Evolutionary conservation across 139 green algal species (phyloP).

Genomic region (Diplosphaera chodatii): DNA sequence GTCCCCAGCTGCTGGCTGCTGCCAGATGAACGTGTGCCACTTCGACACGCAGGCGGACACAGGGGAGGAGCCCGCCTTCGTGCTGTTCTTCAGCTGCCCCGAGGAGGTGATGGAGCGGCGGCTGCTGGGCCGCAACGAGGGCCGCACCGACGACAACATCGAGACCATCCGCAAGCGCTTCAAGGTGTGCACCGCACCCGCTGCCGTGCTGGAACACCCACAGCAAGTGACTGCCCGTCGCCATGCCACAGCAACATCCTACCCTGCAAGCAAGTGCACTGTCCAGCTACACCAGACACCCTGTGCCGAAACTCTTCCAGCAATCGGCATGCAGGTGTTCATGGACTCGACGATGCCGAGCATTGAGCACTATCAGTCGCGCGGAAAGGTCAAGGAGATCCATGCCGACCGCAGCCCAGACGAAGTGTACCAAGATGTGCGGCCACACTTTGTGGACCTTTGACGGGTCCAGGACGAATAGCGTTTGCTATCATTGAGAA

Average conservation of each 20-base stretch:
- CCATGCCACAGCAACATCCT: too few relatives aligned
- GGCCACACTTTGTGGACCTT: conserved; percentile 15
- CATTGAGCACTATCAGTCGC: conserved; percentile 65
- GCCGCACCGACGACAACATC: conserved; percentile 92
- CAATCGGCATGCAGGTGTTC: conserved; percentile 61
- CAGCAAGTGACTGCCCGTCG: too few relatives aligned
- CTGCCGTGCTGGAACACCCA: too few relatives aligned
- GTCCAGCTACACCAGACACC: too few relatives aligned
- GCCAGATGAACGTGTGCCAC: too few relatives aligned
- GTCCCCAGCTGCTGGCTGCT: too few relatives aligned
- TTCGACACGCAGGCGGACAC: too few relatives aligned
- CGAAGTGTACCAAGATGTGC: conserved; percentile 58
- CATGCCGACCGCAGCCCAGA: conserved; percentile 46
- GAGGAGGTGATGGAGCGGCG: conserved; percentile 84
- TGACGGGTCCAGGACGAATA: background rate
- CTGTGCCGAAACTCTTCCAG: too few relatives aligned
- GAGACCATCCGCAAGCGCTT: conserved; percentile 96
- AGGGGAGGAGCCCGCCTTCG: conserved; percentile 70
- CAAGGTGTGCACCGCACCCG: conserved; percentile 31
- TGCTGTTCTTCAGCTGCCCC: conserved; percentile 94
- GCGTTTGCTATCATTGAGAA: too few relatives aligned
- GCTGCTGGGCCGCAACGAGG: conserved; percentile 81
- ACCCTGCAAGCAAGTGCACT: too few relatives aligned
- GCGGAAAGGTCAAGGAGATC: conserved; percentile 63
- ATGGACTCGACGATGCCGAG: conserved; percentile 76